phyloP scores from a whole-genome alignment of 768 basidiomycete genomes.

The Vishniacozyma victoriae region DNA sequence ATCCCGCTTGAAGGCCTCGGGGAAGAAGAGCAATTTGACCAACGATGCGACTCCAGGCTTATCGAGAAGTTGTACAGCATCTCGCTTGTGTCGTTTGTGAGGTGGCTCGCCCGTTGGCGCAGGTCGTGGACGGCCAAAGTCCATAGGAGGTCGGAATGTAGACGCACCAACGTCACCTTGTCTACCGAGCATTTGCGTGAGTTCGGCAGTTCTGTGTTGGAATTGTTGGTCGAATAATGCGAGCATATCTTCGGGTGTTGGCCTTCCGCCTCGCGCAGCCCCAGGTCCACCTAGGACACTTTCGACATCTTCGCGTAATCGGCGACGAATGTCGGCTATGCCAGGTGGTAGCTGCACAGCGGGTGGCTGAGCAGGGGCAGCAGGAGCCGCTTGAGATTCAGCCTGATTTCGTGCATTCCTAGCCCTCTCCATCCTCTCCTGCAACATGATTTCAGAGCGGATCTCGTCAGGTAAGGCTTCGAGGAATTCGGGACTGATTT shows the following conservation, averaged over 20 bases:
- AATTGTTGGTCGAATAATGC: slow-evolving; percentile 85
- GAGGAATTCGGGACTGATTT: slow-evolving; percentile 90
- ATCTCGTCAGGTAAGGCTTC: slow-evolving; percentile 94
- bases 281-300: too few relatives aligned
- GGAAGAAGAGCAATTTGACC: slow-evolving; percentile 90
- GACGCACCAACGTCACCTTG: slow-evolving; percentile 43
- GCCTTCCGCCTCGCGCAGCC: too few relatives aligned
- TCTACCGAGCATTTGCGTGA: slow-evolving; percentile 81
- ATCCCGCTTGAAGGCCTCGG: slow-evolving; percentile 79
- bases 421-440: slow-evolving; percentile 78
- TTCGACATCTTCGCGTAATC: too few relatives aligned
- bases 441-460: slow-evolving; percentile 91
- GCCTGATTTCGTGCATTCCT: slow-evolving; percentile 45
- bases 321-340: slow-evolving; percentile 56
- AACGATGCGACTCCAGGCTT: slow-evolving; percentile 81
- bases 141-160: background rate
- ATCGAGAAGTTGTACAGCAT: slow-evolving; percentile 89
- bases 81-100: slow-evolving; percentile 50
- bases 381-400: slow-evolving; percentile 48
- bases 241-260: slow-evolving; percentile 83
- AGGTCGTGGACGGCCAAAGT: background rate
- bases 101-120: background rate
- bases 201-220: too few relatives aligned
- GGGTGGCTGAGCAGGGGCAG: slow-evolving; percentile 21
- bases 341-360: slow-evolving; percentile 24